Evolutionary conservation across 768 basidiomycete species (phyloP), one percentile per base, ranked within the genome.

Genomic region (Mycena kentingensis): DNA sequence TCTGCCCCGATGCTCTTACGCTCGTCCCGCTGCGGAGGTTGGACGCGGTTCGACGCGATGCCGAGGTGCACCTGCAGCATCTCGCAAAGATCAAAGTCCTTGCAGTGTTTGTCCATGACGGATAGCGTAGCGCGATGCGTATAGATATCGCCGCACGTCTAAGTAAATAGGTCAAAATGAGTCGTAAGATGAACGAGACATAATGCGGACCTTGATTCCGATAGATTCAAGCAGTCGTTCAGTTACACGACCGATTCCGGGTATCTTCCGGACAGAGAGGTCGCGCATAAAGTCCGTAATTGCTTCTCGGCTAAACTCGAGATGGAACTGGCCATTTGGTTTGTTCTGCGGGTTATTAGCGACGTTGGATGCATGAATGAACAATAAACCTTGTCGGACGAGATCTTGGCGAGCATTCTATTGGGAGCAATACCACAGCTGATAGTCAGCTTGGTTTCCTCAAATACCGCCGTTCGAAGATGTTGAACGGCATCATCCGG

Each of bases 361-460:
- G 22, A 36, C 24, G 18, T 48, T 31, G 50, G 26, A 37, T 24
- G 27, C 6, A 25, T 28, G 37, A 25, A 38, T 45, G 29, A 42
- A 24, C 46, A 52, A 43, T 8, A 24, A 58, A 87, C 88, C 76
- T 88, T 93, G 69, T 98, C 94, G 25, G 94, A 96, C 66, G 91
- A 94, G 28, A 96, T 95, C 90, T 98, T 98, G 34, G 94, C 93
- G 16, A 98, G 77, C 88, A 94, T 93, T 85, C 91, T 53, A 25
- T 95, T 98, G 1, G 96, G 90, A 0, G 96, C 94, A 51, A 98
- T 93, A 3, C 97, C 97, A 26, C 94, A 95, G 60, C 91, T 94
- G 46, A 90, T 93, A 2, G 97, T 98, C 44, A 98, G 67, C 47
- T 81, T 81, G 3, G 95, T 98, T 69, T 89, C 89, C 16, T 75